Conservation (phyloP, 768 basidiomycete species). For the Boletus huronensis region DNA sequence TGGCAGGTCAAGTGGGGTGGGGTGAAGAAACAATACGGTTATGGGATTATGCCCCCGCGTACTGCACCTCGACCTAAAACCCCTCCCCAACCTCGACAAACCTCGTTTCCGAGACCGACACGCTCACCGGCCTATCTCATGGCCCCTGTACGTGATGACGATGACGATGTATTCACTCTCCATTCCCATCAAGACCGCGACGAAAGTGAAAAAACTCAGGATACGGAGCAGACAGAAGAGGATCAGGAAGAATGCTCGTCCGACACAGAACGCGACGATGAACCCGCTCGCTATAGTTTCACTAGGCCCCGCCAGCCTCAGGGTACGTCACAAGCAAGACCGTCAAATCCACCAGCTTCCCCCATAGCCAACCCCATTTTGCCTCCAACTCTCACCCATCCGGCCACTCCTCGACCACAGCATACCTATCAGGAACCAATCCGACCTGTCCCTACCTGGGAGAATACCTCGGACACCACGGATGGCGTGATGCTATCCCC, state of each 20-base stretch:
- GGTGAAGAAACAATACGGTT: conserved; percentile 57
- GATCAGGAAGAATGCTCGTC: conserved; percentile 8
- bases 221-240: conserved; percentile 15
- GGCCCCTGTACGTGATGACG: conserved; percentile 33
- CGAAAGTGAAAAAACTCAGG: conserved; percentile 19
- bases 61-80: conserved; percentile 11
- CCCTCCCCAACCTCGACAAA: conserved; percentile 17
- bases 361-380: conserved; percentile 25
- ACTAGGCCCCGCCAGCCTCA: conserved; percentile 8
- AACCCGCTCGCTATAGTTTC: conserved; percentile 4
- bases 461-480: conserved; percentile 37
- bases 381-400: conserved; percentile 27
- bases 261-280: conserved; percentile 24
- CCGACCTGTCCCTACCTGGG: conserved; percentile 30
- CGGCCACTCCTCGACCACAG: conserved; percentile 29
- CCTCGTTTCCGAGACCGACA: conserved; percentile 17
- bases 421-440: conserved; percentile 7
- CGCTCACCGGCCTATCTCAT: conserved; percentile 24
- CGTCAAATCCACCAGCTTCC: conserved; percentile 3
- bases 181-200: conserved; percentile 43
- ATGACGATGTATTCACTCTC: conserved; percentile 41
- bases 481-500: conserved; percentile 30
- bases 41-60: conserved; percentile 25
- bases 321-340: conserved; percentile 8
- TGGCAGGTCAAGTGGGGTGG: conserved; percentile 82